Evolutionary conservation across 345 rosid species (phyloP), one percentile per base, ranked within the genome.

Genomic region (Triadica sebifera): DNA sequence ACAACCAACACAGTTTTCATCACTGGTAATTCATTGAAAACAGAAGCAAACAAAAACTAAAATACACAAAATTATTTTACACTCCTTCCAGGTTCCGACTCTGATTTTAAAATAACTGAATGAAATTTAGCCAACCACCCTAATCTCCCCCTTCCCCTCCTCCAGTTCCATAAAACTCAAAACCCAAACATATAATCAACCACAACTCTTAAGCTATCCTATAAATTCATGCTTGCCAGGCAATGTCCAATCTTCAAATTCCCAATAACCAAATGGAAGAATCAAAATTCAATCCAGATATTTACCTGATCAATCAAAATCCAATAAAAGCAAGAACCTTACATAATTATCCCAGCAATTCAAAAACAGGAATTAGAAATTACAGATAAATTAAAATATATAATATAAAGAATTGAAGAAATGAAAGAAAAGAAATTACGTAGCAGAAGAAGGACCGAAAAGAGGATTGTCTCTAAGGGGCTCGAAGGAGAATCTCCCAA

Each of bases 391-490:
- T 17, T 25, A 12, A 1, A 69, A 61, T 24, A 11, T n/a, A 4
- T 29, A n/a, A 29, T 29, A 2, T 13, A 5, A 46, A 50, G 17
- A 9, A 34, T 6, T 7, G 24, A 72, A 58, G 49, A 34, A 61
- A 22, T 1, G 6, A 29, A 71, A 50, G 75, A 34, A 29, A 24
- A 69, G 29, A 17, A 77, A 65, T 46, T 57, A 72, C 82, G 76
- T 91, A 20, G 73, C 24, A 59, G 78, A 75, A n/a, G 78, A 75
- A 34, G 82, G 78, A 45, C 82, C 82, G 39, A 79, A 79, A 8
- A 75, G 78, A 70, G 82, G 82, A 57, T 79, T 79, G n/a, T 79
- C 78, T 34, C 75, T 69, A 46, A 65, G 57, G 22, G 82, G 82
- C 72, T 79, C 78, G 25, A 79, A 75, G 41, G 82, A 79, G 53